Evolutionary conservation across 345 rosid species (phyloP).

Genomic region (Populus deltoides): DNA sequence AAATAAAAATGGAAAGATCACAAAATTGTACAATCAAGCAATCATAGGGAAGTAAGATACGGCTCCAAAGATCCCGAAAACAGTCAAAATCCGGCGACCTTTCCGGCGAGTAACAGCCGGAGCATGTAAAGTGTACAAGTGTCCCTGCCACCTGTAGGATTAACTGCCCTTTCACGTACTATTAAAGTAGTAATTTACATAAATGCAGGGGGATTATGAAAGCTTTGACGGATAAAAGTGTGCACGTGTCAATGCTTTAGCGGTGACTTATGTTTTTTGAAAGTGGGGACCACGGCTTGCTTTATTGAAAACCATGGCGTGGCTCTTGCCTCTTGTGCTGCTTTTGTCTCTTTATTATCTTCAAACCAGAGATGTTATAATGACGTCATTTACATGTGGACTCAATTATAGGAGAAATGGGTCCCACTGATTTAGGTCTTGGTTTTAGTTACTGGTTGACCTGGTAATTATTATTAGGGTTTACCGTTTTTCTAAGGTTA

Average conservation of each 20-base stretch:
- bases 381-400: slow-evolving; percentile 42
- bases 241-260: slow-evolving; percentile 21
- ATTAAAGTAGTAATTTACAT: slow-evolving; percentile 33
- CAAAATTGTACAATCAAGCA: not conserved
- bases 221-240: slow-evolving; percentile 17
- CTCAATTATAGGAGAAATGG: slow-evolving; percentile 17
- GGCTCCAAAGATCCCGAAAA: slow-evolving; percentile 30
- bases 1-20: too few relatives aligned
- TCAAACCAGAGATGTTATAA: slow-evolving; percentile 16
- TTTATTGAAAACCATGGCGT: slow-evolving; percentile 36
- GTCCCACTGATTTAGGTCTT: slow-evolving; percentile 18
- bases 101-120: slow-evolving; percentile 21
- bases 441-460: slow-evolving; percentile 14
- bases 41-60: not conserved
- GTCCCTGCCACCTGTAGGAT: slow-evolving; percentile 35
- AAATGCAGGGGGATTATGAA: slow-evolving; percentile 23
- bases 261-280: not conserved
- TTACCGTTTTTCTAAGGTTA: not conserved
- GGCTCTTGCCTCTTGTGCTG: slow-evolving; percentile 44
- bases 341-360: slow-evolving; percentile 13
- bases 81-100: slow-evolving; percentile 24
- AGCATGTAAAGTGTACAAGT: slow-evolving; percentile 18
- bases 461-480: not conserved
- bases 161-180: slow-evolving; percentile 22
- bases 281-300: slow-evolving; percentile 18